phyloP scores from a whole-genome alignment of 768 basidiomycete genomes.

The Hericium rajendrae region DNA sequence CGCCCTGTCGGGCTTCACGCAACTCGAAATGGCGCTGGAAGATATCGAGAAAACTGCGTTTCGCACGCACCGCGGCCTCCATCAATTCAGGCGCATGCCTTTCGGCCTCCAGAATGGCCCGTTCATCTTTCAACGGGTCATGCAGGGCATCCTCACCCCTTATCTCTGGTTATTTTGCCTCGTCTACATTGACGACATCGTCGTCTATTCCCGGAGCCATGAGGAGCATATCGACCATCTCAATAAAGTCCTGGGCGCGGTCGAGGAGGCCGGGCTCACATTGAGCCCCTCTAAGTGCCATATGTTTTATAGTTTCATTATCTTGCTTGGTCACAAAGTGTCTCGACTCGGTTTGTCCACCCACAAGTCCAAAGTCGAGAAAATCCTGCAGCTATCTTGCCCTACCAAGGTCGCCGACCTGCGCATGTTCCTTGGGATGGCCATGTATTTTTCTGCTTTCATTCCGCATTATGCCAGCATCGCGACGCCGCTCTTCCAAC shows the following conservation, averaged over 20 bases:
- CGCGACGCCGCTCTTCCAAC: constrained; percentile 23
- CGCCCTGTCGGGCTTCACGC: constrained; percentile 31
- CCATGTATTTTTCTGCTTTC: constrained; percentile 28
- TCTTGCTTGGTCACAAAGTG: neutral
- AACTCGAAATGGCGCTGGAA: constrained; percentile 13
- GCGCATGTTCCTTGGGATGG: constrained; percentile 25
- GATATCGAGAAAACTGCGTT: constrained; percentile 29
- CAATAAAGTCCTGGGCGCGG: constrained; percentile 21
- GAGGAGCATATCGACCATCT: constrained; percentile 17
- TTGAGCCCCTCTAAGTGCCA: constrained; percentile 21
- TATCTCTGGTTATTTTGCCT: too few species aligned
- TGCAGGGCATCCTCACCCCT: constrained; percentile 19
- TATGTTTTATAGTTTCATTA: constrained; percentile 16
- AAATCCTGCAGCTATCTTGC: constrained; percentile 19
- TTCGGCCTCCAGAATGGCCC: constrained; percentile 26
- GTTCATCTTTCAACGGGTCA: constrained; percentile 30
- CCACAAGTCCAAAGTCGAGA: constrained; percentile 27
- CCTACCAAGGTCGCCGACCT: constrained; percentile 13
- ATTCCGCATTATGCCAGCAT: constrained; percentile 28
- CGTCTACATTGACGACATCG: constrained; percentile 9
- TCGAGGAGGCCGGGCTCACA: constrained; percentile 13
- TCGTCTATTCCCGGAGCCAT: constrained; percentile 3
- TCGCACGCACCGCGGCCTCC: constrained; percentile 28
- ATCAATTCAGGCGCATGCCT: constrained; percentile 32
- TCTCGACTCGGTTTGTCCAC: constrained; percentile 18